Conservation (phyloP, 1,139 yeast genomes). For the Candida anutae region DNA sequence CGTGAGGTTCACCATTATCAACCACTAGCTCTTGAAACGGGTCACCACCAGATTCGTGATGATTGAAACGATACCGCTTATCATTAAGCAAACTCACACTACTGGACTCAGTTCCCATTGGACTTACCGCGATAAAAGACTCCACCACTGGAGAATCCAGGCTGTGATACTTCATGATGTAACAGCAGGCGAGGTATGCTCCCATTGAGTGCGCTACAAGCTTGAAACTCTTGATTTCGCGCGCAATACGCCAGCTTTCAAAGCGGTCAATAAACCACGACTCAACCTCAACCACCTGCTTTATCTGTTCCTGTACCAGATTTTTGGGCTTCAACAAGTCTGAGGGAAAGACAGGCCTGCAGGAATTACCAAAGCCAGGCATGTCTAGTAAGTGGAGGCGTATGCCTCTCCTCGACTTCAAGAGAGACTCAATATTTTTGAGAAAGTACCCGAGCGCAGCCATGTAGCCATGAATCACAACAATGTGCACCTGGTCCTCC, state of each 20-base stretch:
- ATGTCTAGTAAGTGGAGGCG: constrained; percentile 30
- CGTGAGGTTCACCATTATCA: constrained; percentile 8
- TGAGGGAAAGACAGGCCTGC: constrained; percentile 32
- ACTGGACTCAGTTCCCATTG: constrained; percentile 42
- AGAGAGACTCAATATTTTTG: constrained; percentile 28
- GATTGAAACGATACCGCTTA: constrained; percentile 24
- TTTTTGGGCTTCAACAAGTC: constrained; percentile 19
- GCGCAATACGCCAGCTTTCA: constrained; percentile 28
- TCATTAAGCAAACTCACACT: constrained; percentile 27
- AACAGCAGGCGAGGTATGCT: constrained; percentile 34
- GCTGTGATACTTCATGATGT: constrained; percentile 32
- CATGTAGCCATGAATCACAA: constrained; percentile 40
- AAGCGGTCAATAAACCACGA: constrained; percentile 38
- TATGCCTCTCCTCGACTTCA: constrained; percentile 24
- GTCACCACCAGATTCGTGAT: constrained; percentile 19
- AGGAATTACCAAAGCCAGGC: constrained; percentile 41
- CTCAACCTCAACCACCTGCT: constrained; percentile 28
- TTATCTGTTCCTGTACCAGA: constrained; percentile 15
- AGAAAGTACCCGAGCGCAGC: constrained; percentile 40
- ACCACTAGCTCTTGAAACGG: constrained; percentile 13
- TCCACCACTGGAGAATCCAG: constrained; percentile 13
- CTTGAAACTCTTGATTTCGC: constrained; percentile 20
- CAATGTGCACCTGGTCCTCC: constrained; percentile 16
- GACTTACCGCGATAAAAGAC: constrained; percentile 30
- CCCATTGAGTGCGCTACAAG: constrained; percentile 41